Evolutionary conservation across 768 basidiomycete genomes (phyloP).

Genomic region (Ramaria sp.): DNA sequence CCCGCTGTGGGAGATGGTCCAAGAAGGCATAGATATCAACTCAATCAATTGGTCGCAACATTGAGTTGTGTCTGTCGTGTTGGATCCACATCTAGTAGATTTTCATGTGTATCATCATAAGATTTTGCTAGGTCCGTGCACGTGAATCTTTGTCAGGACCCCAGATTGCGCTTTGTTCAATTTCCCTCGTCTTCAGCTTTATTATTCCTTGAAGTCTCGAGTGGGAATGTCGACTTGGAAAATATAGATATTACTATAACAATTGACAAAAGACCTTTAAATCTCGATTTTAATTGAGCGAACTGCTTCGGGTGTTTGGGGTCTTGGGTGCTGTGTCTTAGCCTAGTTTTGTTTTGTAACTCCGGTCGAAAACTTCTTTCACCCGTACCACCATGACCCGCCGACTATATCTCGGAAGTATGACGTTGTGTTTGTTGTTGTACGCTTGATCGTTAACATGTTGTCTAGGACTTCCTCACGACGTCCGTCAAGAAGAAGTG

Average conservation of each 20-base stretch:
- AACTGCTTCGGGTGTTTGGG: not conserved
- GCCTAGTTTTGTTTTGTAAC: not conserved
- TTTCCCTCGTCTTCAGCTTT: not conserved
- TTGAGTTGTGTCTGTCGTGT: slow-evolving; percentile 16
- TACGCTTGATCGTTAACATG: not conserved
- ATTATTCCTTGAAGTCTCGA: not conserved
- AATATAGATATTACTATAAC: no score
- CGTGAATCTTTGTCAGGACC: not conserved
- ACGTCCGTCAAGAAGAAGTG: slow-evolving; percentile 76
- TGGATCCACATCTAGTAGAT: no score
- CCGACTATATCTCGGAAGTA: slow-evolving; percentile 82
- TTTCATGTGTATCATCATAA: no score
- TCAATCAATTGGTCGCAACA: slow-evolving; percentile 87
- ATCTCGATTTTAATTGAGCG: not conserved
- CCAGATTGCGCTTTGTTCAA: not conserved
- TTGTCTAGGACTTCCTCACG: slow-evolving; percentile 55
- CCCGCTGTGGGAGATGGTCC: slow-evolving; percentile 99
- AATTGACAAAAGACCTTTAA: no score
- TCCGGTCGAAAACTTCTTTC: slow-evolving; percentile 4
- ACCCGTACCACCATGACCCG: slow-evolving; percentile 48
- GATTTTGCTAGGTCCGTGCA: not conserved
- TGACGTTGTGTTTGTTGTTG: slow-evolving; percentile 13
- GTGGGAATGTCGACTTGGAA: no score
- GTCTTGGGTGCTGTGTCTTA: not conserved
- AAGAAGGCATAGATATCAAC: slow-evolving; percentile 95